These are phyloP conservation scores for Pistacia vera DNA, from an alignment of 345 rosid species.

Conservation along the genomic window DNA sequence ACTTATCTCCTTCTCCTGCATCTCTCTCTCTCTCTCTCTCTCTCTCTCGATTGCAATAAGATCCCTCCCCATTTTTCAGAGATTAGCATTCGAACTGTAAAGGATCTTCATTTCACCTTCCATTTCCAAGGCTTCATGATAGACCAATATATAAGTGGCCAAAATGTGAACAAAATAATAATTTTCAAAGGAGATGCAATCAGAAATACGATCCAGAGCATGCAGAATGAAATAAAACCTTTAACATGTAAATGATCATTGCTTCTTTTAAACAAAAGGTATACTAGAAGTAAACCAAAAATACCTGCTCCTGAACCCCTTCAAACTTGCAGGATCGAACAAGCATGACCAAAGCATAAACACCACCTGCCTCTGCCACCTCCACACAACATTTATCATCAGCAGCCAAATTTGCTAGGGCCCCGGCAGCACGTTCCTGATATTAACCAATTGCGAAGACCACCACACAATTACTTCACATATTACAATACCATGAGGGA, in stretches of 20 bases:
- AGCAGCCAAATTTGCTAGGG: slow-evolving; percentile 46
- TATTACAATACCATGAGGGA: not conserved
- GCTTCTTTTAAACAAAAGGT: not conserved
- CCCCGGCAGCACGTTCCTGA: slow-evolving; percentile 53
- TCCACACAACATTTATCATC: slow-evolving; percentile 45
- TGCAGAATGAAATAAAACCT: not conserved
- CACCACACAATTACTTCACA: not conserved
- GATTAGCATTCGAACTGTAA: too few species aligned
- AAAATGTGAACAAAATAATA: too few species aligned
- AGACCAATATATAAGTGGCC: too few species aligned
- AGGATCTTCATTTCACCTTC: too few species aligned
- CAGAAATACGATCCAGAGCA: not conserved
- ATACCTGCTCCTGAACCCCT: slow-evolving; percentile 48
- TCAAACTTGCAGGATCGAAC: slow-evolving; percentile 34
- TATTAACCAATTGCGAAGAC: too few species aligned
- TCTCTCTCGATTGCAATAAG: too few species aligned
- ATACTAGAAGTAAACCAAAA: not conserved
- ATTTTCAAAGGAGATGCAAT: too few species aligned
- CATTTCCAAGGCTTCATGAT: too few species aligned
- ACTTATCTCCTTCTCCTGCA: too few species aligned
- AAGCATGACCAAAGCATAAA: slow-evolving; percentile 39
- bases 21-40: too few species aligned
- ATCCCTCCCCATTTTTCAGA: too few species aligned
- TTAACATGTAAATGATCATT: not conserved
- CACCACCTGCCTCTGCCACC: slow-evolving; percentile 35